A percentile compares a stretch with the other conserved stretches of the same genome.
These are phyloP conservation scores for Candida sphagnicola DNA, from an alignment of 805 yeast species.

Conservation along the genomic window DNA sequence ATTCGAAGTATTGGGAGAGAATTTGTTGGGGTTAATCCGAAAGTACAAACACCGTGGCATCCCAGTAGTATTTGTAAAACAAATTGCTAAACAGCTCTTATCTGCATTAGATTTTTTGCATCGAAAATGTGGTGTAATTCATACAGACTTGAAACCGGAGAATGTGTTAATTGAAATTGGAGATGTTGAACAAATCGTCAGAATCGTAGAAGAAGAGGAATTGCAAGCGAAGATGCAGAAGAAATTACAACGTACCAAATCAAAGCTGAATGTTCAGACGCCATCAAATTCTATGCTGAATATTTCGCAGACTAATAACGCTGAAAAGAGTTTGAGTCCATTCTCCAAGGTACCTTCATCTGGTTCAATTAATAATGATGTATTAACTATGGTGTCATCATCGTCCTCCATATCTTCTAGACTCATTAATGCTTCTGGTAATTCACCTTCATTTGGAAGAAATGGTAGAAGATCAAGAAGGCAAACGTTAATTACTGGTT, in stretches of 20 bases:
- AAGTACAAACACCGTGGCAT: slow-evolving; percentile 75
- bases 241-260: slow-evolving; percentile 36
- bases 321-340: not conserved
- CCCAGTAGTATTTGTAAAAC: slow-evolving; percentile 74
- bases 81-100: slow-evolving; percentile 73
- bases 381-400: not conserved
- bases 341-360: slow-evolving; percentile 1
- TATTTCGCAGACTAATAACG: slow-evolving; percentile 10
- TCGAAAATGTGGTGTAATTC: slow-evolving; percentile 69
- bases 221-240: slow-evolving; percentile 43
- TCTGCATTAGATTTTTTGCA: slow-evolving; percentile 71
- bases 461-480: slow-evolving; percentile 59
- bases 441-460: slow-evolving; percentile 38
- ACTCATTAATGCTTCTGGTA: slow-evolving; percentile 6
- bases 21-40: slow-evolving; percentile 76
- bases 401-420: slow-evolving; percentile 5
- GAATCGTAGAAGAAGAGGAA: slow-evolving; percentile 60
- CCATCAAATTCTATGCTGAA: slow-evolving; percentile 13
- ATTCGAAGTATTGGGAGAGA: slow-evolving; percentile 95
- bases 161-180: slow-evolving; percentile 77
- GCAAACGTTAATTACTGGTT: slow-evolving; percentile 78
- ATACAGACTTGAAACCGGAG: slow-evolving; percentile 72
- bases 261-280: slow-evolving; percentile 15
- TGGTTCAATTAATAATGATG: slow-evolving; percentile 1
- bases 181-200: slow-evolving; percentile 74